phyloP scores from a whole-genome alignment of 1,139 yeast genomes.

The Lodderomyces oxycetoniae region DNA sequence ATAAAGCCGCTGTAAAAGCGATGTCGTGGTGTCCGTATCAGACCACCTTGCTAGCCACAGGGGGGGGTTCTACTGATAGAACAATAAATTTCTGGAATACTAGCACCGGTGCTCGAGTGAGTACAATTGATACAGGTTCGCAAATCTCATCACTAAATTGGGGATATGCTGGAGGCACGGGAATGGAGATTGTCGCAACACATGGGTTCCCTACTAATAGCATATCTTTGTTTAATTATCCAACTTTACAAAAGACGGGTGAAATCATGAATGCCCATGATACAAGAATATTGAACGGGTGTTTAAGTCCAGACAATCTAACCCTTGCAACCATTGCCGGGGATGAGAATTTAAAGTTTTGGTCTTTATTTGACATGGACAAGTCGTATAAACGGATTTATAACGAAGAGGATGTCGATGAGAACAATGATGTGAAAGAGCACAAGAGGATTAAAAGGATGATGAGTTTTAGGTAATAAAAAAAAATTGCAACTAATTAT shows the following conservation, averaged over 20 bases:
- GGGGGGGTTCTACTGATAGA: conserved; percentile 92
- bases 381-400: conserved; percentile 27
- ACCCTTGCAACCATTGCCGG: conserved; percentile 94
- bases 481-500: too few species aligned
- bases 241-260: conserved; percentile 82
- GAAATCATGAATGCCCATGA: conserved; percentile 88
- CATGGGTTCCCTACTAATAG: conserved; percentile 92
- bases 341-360: conserved; percentile 93
- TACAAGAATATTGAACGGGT: conserved; percentile 77
- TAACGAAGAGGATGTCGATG: conserved; percentile 13
- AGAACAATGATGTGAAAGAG: conserved; percentile 18
- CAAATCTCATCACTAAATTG: conserved; percentile 91
- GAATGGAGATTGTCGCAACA: conserved; percentile 85
- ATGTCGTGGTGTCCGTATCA: conserved; percentile 94
- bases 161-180: conserved; percentile 73
- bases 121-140: conserved; percentile 86
- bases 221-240: conserved; percentile 80
- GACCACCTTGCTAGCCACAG: conserved; percentile 78
- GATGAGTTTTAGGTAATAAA: conserved; percentile 14
- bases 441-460: conserved; percentile 17
- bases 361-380: conserved; percentile 76
- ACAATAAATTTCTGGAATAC: conserved; percentile 95
- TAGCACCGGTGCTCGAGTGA: conserved; percentile 80
- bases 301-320: conserved; percentile 84
- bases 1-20: conserved; percentile 94